A percentile compares a stretch with the other conserved stretches of the same genome.
These are phyloP conservation scores for Epithemia pelagica DNA, from an alignment of 108 stramenopile species.

Conservation along the genomic window DNA sequence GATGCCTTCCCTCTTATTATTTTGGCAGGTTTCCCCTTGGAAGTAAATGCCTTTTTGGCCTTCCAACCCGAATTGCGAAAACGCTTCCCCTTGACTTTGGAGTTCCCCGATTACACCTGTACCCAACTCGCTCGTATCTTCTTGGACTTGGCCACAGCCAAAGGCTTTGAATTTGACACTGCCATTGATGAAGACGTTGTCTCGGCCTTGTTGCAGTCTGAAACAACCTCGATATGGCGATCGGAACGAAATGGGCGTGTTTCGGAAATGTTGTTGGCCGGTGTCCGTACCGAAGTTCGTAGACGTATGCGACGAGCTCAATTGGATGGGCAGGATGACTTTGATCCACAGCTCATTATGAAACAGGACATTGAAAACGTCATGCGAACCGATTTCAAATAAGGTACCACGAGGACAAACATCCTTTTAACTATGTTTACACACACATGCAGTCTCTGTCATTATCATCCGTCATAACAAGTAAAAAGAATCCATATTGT, in stretches of 20 bases:
- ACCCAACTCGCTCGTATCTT: slow-evolving; percentile 75
- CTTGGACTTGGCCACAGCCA: slow-evolving; percentile 69
- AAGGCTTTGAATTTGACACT: slow-evolving; percentile 78
- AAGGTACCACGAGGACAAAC: too few species aligned
- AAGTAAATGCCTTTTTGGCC: slow-evolving; percentile 76
- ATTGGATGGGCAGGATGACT: slow-evolving; percentile 68
- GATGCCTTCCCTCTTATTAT: slow-evolving; percentile 64
- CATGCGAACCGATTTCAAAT: slow-evolving; percentile 75
- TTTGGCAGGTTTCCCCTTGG: slow-evolving; percentile 80
- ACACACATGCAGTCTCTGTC: too few species aligned
- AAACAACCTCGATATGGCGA: slow-evolving; percentile 71
- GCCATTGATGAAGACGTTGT: slow-evolving; percentile 44
- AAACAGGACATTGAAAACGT: slow-evolving; percentile 70
- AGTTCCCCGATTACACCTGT: slow-evolving; percentile 86
- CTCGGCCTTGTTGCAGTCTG: slow-evolving; percentile 51
- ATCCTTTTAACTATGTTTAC: too few species aligned
- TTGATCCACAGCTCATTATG: slow-evolving; percentile 83
- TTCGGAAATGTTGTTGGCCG: slow-evolving; percentile 77
- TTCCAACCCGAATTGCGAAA: slow-evolving; percentile 63
- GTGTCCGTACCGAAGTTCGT: slow-evolving; percentile 71
- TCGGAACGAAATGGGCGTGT: slow-evolving; percentile 82
- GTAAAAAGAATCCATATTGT: too few species aligned
- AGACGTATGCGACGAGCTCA: slow-evolving; percentile 72
- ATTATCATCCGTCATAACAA: too few species aligned
- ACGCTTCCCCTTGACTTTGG: slow-evolving; percentile 70